Conservation (phyloP, 345 rosid species). For the Gossypium ekmanianum region DNA sequence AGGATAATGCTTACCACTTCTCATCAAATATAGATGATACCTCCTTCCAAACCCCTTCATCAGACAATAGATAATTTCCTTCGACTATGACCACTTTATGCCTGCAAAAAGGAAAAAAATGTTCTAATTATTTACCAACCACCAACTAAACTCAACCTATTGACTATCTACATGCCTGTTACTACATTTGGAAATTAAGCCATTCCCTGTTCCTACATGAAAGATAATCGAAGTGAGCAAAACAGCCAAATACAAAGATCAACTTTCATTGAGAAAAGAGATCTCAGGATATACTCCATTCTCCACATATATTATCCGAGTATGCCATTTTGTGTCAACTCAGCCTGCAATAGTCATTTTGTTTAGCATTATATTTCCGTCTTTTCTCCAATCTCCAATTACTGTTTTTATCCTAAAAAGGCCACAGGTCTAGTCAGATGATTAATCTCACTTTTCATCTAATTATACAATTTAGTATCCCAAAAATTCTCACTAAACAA, state of each 20-base stretch:
- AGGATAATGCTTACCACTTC: constrained; percentile 61
- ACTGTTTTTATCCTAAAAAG: neutral
- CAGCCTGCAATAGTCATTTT: neutral
- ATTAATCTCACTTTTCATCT: neutral
- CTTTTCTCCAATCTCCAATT: neutral
- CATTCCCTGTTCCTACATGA: neutral
- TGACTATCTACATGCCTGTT: neutral
- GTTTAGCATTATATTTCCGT: neutral
- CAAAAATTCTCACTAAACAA: neutral
- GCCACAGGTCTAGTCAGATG: neutral
- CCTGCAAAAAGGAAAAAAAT: constrained; percentile 42
- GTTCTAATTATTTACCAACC: neutral
- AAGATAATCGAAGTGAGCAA: neutral
- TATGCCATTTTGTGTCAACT: neutral
- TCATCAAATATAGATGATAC: constrained; percentile 69
- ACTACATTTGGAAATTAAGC: neutral
- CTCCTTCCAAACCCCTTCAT: constrained; percentile 75
- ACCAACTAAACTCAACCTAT: neutral
- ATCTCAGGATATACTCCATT: neutral
- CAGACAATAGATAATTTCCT: constrained; percentile 75
- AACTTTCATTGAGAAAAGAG: neutral
- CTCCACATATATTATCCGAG: neutral
- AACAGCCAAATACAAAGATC: neutral
- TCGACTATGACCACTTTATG: constrained; percentile 86
- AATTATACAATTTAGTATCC: neutral